A percentile compares a stretch with the other conserved stretches of the same genome.
These are phyloP conservation scores for Diaporthe capsici DNA, from an alignment of 2,329 filamentous ascomycete genomes.

Conservation along the genomic window DNA sequence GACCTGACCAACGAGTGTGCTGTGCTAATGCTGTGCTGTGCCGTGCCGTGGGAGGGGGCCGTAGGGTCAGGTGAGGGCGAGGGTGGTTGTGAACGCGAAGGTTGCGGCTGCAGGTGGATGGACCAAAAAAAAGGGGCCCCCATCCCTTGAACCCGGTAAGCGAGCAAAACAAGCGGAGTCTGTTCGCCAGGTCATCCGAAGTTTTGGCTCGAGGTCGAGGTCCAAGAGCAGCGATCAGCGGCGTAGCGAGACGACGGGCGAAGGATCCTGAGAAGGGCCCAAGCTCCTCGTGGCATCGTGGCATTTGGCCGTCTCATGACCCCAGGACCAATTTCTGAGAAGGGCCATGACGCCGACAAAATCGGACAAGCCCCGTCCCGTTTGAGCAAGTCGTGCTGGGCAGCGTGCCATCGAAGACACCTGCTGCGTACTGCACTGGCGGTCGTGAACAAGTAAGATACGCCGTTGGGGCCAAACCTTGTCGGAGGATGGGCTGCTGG, in stretches of 20 bases:
- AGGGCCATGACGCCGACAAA: constrained; percentile 10
- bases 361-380: background rate
- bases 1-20: constrained; percentile 7
- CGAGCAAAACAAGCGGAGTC: constrained; percentile 29
- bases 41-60: background rate
- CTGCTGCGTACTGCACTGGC: background rate
- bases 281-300: constrained; percentile 27
- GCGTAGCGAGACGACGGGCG: constrained; percentile 24
- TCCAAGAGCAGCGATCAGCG: constrained; percentile 17
- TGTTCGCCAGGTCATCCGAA: constrained; percentile 34
- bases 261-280: constrained; percentile 12
- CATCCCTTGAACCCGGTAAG: constrained; percentile 15
- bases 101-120: constrained; percentile 24
- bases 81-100: constrained; percentile 13
- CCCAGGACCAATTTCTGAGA: constrained; percentile 25
- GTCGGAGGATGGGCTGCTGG: constrained; percentile 17
- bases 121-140: constrained; percentile 21
- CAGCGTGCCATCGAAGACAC: constrained; percentile 20
- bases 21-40: background rate
- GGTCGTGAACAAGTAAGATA: constrained; percentile 2
- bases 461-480: constrained; percentile 30
- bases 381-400: constrained; percentile 9
- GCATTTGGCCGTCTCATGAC: constrained; percentile 18
- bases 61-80: constrained; percentile 11
- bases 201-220: constrained; percentile 24